Evolutionary conservation across 2,329 filamentous ascomycete species (phyloP), one percentile per base, ranked within the genome.

Genomic region (Fusarium oligoseptatum): DNA sequence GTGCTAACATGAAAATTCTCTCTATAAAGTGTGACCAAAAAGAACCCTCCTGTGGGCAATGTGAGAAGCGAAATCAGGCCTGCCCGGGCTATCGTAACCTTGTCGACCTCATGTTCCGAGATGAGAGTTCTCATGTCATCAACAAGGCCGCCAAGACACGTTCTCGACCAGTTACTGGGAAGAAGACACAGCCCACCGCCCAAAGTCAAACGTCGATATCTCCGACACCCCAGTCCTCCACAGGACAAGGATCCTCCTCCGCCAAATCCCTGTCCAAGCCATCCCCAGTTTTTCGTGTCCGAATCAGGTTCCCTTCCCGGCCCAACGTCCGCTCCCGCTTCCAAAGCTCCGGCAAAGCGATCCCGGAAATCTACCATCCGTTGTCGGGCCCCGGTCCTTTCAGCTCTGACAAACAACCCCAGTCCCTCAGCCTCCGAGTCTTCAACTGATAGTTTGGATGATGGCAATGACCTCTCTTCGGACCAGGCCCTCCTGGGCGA

Each of bases 61-160:
- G 88, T 77, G 83, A 85, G 60, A 88, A 88, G 76, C 85, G 87
- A 48, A 83, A 87, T 67, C 83, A 87, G 62, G 68, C 80, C 80
- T 90, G 88, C 68, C 88, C 88, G 36, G 88, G 88, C 65, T 90
- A 90, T 74, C 83, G 88, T 50, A 88, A 88, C 71, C 82, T 87
- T 58, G 85, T 88, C 45, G 88, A 90, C 72, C 83, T 90, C 70
- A 89, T 90, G 83, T 90, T 90, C 74, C 85, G 88, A 48, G 87
- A 90, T 75, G 87, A 90, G 78, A 90, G 87, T 72, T 85, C 84
- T 36, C 87, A 88, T 77, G 88, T 90, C 65, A 88, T 88, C 73
- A 85, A 86, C 74, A 89, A 88, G 80, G 87, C 86, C 55, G 84
- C 83, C 62, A 84, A 83, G 66, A 75, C 70, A 60, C 77, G 79